Evolutionary conservation across 495 filamentous ascomycete species (phyloP).

Genomic region (Hyaloscypha hepaticicola): DNA sequence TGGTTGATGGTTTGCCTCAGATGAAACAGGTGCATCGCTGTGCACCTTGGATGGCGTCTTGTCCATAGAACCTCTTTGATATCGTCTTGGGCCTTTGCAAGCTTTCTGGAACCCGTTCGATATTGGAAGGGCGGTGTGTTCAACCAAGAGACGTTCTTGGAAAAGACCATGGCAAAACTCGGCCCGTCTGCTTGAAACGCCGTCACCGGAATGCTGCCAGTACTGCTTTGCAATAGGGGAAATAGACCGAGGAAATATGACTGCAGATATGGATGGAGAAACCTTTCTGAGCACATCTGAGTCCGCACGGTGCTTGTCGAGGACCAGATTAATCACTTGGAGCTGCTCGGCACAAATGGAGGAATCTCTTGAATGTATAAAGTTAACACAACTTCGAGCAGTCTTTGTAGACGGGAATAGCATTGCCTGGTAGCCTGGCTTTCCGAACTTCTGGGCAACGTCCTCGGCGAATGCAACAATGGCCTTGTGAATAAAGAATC

Average conservation of each 20-base stretch:
- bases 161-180: slow-evolving; percentile 82
- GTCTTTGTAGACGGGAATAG: slow-evolving; percentile 71
- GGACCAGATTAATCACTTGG: slow-evolving; percentile 65
- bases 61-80: slow-evolving; percentile 62
- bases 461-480: slow-evolving; percentile 73
- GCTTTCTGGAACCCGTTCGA: slow-evolving; percentile 39
- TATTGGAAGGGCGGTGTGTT: slow-evolving; percentile 39
- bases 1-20: not conserved
- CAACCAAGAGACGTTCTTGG: slow-evolving; percentile 66
- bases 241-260: slow-evolving; percentile 66
- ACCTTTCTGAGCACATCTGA: slow-evolving; percentile 45
- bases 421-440: slow-evolving; percentile 64
- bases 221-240: slow-evolving; percentile 78
- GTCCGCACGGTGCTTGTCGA: slow-evolving; percentile 48
- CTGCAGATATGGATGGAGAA: slow-evolving; percentile 58
- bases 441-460: slow-evolving; percentile 63
- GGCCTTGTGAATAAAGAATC: slow-evolving; percentile 87
- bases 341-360: slow-evolving; percentile 48
- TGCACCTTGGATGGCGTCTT: slow-evolving; percentile 15
- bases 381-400: slow-evolving; percentile 67
- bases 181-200: slow-evolving; percentile 85
- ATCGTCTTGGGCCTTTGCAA: slow-evolving; percentile 67
- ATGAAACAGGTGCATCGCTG: not conserved
- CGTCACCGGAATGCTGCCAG: slow-evolving; percentile 97
- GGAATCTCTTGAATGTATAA: slow-evolving; percentile 60